phyloP scores from a whole-genome alignment of 2,329 filamentous ascomycete species.

The Myriosclerotinia curreyana region DNA sequence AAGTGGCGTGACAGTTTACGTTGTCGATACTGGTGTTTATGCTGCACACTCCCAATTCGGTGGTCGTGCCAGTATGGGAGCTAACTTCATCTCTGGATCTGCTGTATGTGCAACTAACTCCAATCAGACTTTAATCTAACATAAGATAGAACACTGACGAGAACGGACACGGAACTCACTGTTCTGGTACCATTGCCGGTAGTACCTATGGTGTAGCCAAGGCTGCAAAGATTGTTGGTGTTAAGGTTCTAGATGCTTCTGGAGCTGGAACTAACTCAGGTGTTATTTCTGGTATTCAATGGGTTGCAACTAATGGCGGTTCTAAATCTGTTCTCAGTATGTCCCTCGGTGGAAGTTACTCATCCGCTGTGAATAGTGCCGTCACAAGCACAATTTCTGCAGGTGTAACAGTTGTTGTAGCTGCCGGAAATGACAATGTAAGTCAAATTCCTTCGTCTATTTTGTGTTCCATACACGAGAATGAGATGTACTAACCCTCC shows the following conservation, averaged over 20 bases:
- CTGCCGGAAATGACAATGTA: slow-evolving; percentile 51
- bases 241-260: slow-evolving; percentile 41
- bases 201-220: slow-evolving; percentile 44
- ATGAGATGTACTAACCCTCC: background rate
- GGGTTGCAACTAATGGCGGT: slow-evolving; percentile 37
- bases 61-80: slow-evolving; percentile 40
- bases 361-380: slow-evolving; percentile 49
- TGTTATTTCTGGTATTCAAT: slow-evolving; percentile 43
- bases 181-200: slow-evolving; percentile 41
- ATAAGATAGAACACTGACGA: slow-evolving; percentile 38
- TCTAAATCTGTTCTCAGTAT: slow-evolving; percentile 50
- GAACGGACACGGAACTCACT: slow-evolving; percentile 46
- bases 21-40: slow-evolving; percentile 42
- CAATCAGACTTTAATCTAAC: slow-evolving; percentile 1
- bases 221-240: slow-evolving; percentile 40
- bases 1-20: slow-evolving; percentile 39
- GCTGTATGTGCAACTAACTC: slow-evolving; percentile 28
- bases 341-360: slow-evolving; percentile 51
- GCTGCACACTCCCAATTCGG: slow-evolving; percentile 40
- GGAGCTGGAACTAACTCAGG: slow-evolving; percentile 40
- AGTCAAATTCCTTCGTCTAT: background rate
- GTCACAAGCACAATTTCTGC: slow-evolving; percentile 46
- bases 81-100: slow-evolving; percentile 37
- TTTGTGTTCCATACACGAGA: background rate
- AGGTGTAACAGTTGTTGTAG: slow-evolving; percentile 53